Conservation (phyloP, 768 basidiomycete genomes). For the Tricholoma flavovirens region DNA sequence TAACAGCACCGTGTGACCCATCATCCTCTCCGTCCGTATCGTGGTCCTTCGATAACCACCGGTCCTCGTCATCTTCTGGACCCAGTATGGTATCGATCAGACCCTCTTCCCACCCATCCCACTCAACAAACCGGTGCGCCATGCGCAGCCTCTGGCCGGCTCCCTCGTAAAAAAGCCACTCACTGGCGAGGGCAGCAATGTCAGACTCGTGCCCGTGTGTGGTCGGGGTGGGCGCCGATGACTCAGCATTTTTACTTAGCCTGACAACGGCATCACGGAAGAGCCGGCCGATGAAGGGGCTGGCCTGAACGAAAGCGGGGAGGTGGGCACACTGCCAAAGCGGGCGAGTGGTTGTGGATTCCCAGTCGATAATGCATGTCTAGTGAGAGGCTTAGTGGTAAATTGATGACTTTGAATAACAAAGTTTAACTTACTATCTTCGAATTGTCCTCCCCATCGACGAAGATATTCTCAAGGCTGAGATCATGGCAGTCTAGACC, state of each 20-base stretch:
- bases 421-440: constrained; percentile 55
- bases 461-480: constrained; percentile 81
- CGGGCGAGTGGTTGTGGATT: constrained; percentile 83
- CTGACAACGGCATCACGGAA: constrained; percentile 61
- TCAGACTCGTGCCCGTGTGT: constrained; percentile 20
- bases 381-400: constrained; percentile 23
- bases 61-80: constrained; percentile 61
- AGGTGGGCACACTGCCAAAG: constrained; percentile 83
- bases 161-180: constrained; percentile 74
- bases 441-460: constrained; percentile 60
- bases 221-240: constrained; percentile 19
- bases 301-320: constrained; percentile 74
- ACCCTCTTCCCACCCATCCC: constrained; percentile 92
- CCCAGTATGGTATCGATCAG: constrained; percentile 72
- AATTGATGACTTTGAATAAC: not conserved
- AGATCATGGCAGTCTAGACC: constrained; percentile 82
- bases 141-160: constrained; percentile 61
- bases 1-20: constrained; percentile 9
- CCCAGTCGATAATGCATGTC: constrained; percentile 90
- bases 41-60: constrained; percentile 50
- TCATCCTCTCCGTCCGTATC: constrained; percentile 22
- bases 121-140: constrained; percentile 78
- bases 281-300: constrained; percentile 64
- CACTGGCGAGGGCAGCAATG: constrained; percentile 44
- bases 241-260: constrained; percentile 24